phyloP scores from a whole-genome alignment of 441 rosid genomes.

The Corymbia citriodora region DNA sequence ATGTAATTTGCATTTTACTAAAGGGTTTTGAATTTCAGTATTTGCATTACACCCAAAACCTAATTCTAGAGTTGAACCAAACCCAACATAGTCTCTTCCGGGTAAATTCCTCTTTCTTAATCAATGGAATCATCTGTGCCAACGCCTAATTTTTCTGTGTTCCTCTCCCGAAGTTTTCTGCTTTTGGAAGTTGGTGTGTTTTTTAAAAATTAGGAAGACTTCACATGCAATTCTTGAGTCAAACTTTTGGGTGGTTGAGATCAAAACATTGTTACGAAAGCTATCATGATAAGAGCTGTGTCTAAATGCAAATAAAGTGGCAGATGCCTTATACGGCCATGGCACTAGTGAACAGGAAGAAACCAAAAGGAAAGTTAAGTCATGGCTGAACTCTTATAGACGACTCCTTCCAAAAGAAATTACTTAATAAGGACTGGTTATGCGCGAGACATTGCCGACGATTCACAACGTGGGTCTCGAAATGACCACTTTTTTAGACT shows the following conservation, averaged over 20 bases:
- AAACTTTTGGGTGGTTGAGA: neutral
- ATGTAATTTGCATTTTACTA: too few relatives aligned
- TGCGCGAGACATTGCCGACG: neutral
- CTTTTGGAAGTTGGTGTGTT: neutral
- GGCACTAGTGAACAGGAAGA: accelerated
- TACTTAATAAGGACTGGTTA: neutral
- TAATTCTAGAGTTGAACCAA: too few relatives aligned
- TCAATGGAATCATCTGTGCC: neutral
- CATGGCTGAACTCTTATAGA: neutral
- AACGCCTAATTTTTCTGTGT: neutral
- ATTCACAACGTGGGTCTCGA: too few relatives aligned
- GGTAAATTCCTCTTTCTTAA: neutral
- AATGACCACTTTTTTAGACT: too few relatives aligned
- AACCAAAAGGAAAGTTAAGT: neutral
- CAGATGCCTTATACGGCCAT: neutral
- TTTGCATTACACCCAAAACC: too few relatives aligned
- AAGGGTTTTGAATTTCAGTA: too few relatives aligned
- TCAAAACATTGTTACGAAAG: neutral
- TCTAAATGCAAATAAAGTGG: neutral
- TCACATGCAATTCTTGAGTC: neutral
- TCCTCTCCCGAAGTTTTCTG: neutral
- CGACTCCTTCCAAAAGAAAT: neutral
- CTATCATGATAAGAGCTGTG: neutral
- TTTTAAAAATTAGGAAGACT: neutral
- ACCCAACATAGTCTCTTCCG: neutral